Percentiles rank a stretch among this genome's conserved stretches.
These are phyloP conservation scores for Claviceps paspali DNA, from an alignment of 2,329 filamentous ascomycete species.

Conservation along the genomic window DNA sequence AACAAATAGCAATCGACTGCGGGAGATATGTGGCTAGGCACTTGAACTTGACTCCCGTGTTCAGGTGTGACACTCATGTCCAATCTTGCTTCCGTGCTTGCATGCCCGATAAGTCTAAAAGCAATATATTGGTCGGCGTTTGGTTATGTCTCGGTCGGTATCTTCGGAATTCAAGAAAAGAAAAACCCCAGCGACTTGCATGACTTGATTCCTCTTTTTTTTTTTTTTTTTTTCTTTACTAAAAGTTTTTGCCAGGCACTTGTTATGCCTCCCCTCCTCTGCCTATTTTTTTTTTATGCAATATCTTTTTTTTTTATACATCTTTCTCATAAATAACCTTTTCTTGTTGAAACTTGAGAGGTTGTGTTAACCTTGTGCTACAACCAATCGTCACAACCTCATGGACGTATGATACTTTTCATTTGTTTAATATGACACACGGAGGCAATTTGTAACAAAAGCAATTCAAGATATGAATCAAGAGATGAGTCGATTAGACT, in stretches of 20 bases:
- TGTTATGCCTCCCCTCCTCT: background rate
- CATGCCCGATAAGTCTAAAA: too few relatives aligned
- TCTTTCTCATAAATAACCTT: too few relatives aligned
- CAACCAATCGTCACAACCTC: background rate
- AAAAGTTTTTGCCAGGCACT: background rate
- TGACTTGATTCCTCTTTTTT: too few relatives aligned
- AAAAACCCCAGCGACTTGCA: too few relatives aligned
- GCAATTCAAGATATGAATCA: background rate
- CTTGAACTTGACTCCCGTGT: background rate
- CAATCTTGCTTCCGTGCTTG: too few relatives aligned
- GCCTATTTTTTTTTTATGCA: background rate
- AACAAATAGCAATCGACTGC: constrained; percentile 3
- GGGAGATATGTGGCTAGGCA: background rate
- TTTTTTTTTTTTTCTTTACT: too few relatives aligned
- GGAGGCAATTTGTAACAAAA: background rate
- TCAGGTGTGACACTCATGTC: too few relatives aligned
- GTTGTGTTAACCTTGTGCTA: background rate
- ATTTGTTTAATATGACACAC: constrained; percentile 2
- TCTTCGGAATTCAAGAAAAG: too few relatives aligned
- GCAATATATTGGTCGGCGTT: background rate
- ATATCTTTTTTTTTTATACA: background rate
- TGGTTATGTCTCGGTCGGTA: too few relatives aligned
- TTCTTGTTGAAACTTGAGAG: too few relatives aligned
- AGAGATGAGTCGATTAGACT: background rate
- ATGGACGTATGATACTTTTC: background rate